phyloP scores from a whole-genome alignment of 2,329 filamentous ascomycete genomes.

The Lasiodiplodia theobromae region DNA sequence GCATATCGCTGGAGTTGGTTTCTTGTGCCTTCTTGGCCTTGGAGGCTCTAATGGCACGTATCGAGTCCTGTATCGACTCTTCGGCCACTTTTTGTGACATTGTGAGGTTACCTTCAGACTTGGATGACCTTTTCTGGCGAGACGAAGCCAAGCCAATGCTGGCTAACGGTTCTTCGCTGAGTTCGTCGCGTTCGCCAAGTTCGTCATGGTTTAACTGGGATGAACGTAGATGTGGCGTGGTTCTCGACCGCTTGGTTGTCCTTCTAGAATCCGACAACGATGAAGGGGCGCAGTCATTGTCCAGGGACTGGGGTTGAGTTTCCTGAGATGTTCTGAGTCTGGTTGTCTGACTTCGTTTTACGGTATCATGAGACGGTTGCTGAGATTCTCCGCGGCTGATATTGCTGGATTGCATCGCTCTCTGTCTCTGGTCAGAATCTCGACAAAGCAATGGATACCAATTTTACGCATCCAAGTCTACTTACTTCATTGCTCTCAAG shows the following conservation, averaged over 20 bases:
- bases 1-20: conserved; percentile 16
- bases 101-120: background rate
- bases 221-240: background rate
- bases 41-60: conserved; percentile 19
- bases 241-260: background rate
- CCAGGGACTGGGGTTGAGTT: background rate
- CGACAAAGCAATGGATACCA: background rate
- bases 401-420: conserved; percentile 6
- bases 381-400: background rate
- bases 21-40: conserved; percentile 21
- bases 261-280: background rate
- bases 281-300: background rate
- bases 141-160: background rate
- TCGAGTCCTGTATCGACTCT: conserved; percentile 28
- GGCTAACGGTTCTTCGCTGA: conserved; percentile 34
- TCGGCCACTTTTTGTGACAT: conserved; percentile 27
- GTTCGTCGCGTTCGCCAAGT: background rate
- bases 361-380: background rate
- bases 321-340: background rate
- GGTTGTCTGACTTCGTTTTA: background rate
- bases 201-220: conserved; percentile 7
- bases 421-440: background rate
- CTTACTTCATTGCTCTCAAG: conserved; percentile 29
- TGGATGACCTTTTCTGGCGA: background rate
- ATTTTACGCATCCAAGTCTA: no score